Evolutionary conservation across 2,329 filamentous ascomycete species (phyloP).

Genomic region (Trichoderma citrinoviride): DNA sequence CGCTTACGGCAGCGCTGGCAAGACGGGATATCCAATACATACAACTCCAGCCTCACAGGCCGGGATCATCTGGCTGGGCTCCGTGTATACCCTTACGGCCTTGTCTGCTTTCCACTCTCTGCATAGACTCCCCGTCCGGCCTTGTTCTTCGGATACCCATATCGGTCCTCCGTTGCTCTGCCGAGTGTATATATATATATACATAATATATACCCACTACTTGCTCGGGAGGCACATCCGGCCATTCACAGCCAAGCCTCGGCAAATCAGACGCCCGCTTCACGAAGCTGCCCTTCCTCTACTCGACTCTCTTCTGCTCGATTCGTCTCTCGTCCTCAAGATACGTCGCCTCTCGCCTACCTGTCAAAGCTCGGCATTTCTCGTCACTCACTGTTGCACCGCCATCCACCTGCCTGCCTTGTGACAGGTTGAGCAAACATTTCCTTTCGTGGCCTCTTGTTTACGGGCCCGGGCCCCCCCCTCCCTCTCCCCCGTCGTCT

Average conservation of each 20-base stretch:
- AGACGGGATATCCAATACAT: neutral
- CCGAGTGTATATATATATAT: constrained; percentile 1
- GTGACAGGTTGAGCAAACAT: constrained; percentile 23
- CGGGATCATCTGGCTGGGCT: neutral
- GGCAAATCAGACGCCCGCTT: constrained; percentile 1
- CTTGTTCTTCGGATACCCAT: neutral
- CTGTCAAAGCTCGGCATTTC: neutral
- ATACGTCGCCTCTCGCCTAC: constrained; percentile 17
- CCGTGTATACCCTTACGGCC: neutral
- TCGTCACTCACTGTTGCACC: constrained; percentile 22
- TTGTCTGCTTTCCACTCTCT: neutral
- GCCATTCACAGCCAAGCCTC: neutral
- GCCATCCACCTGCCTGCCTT: constrained; percentile 22
- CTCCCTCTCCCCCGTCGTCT: constrained; percentile 2
- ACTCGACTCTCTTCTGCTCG: neutral
- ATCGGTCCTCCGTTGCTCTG: neutral
- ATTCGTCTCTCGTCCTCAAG: neutral
- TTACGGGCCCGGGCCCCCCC: constrained; percentile 4
- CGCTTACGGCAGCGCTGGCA: neutral
- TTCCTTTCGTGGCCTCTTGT: constrained; percentile 18
- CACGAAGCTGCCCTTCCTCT: neutral
- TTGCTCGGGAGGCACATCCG: neutral
- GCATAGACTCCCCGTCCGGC: too few relatives aligned
- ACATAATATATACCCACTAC: neutral
- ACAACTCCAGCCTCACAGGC: neutral